These are phyloP conservation scores for Hawksworthiomyces lignivorus DNA, from an alignment of 2,329 filamentous ascomycete genomes.

Conservation along the genomic window DNA sequence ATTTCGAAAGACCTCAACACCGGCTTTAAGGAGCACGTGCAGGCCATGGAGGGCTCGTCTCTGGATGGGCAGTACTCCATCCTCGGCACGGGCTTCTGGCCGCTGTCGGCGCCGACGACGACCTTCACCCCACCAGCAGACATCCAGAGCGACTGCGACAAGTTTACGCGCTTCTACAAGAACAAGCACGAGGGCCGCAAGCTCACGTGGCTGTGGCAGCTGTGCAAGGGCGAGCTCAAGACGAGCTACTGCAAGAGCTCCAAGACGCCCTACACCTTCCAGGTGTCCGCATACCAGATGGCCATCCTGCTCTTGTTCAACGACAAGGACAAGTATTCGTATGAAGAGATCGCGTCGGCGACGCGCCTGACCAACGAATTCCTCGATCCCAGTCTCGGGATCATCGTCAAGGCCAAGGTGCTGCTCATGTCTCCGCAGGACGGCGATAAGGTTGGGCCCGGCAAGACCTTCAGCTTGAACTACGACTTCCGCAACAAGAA, in stretches of 20 bases:
- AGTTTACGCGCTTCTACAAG: slow-evolving; percentile 86
- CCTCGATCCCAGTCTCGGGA: slow-evolving; percentile 75
- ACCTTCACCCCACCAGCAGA: slow-evolving; percentile 81
- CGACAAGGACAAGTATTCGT: slow-evolving; percentile 74
- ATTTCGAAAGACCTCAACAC: slow-evolving; percentile 95
- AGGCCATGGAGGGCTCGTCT: slow-evolving; percentile 59
- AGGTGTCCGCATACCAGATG: slow-evolving; percentile 98
- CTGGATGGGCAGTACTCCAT: slow-evolving; percentile 88
- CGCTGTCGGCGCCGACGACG: slow-evolving; percentile 76
- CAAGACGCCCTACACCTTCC: slow-evolving; percentile 92
- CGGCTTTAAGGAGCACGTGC: slow-evolving; percentile 72
- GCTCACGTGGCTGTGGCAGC: slow-evolving; percentile 94
- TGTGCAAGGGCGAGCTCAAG: slow-evolving; percentile 95
- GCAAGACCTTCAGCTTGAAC: slow-evolving; percentile 78
- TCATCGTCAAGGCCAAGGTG: slow-evolving; percentile 91
- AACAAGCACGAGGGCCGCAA: slow-evolving; percentile 96
- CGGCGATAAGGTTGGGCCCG: slow-evolving; percentile 66
- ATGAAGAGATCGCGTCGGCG: slow-evolving; percentile 77
- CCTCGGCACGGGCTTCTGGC: slow-evolving; percentile 96
- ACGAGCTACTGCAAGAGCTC: slow-evolving; percentile 83
- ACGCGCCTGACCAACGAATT: slow-evolving; percentile 76
- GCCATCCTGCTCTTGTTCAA: slow-evolving; percentile 93
- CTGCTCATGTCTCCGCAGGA: slow-evolving; percentile 64
- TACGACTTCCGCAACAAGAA: slow-evolving; percentile 98
- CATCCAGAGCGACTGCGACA: slow-evolving; percentile 79